Evolutionary conservation across 371 early-diverging fungal genomes (phyloP).

Genomic region (Mucor sp.): DNA sequence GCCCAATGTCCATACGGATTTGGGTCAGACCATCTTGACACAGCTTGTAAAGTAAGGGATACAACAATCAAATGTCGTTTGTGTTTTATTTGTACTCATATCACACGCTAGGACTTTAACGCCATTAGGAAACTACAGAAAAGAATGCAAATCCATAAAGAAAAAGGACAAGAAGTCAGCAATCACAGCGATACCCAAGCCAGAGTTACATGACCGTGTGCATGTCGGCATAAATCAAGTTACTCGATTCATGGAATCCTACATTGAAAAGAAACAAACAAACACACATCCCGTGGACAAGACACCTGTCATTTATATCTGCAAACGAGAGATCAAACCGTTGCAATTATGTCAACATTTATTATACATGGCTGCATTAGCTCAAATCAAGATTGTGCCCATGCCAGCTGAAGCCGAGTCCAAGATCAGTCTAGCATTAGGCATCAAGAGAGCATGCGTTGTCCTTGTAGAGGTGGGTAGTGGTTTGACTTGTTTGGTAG

Average conservation of each 20-base stretch:
- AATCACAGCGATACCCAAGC: background rate
- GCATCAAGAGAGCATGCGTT: slow-evolving; percentile 21
- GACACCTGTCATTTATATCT: slow-evolving; percentile 32
- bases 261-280: slow-evolving; percentile 14
- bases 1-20: slow-evolving; percentile 29
- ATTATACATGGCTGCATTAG: slow-evolving; percentile 36
- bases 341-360: slow-evolving; percentile 36
- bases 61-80: background rate
- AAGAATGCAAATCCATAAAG: slow-evolving; percentile 5
- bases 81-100: background rate
- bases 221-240: slow-evolving; percentile 37
- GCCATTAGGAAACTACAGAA: slow-evolving; percentile 29
- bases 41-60: slow-evolving; percentile 26
- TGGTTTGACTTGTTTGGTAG: background rate
- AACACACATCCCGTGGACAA: background rate
- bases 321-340: slow-evolving; percentile 43
- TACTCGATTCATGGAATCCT: slow-evolving; percentile 28
- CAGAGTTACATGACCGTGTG: slow-evolving; percentile 26
- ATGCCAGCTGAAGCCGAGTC: slow-evolving; percentile 34
- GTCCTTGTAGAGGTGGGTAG: slow-evolving; percentile 30
- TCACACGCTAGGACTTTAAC: slow-evolving; percentile 11
- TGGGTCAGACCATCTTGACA: slow-evolving; percentile 19
- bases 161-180: slow-evolving; percentile 13
- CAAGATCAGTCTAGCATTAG: slow-evolving; percentile 23
- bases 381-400: slow-evolving; percentile 25